phyloP scores from a whole-genome alignment of 2,329 filamentous ascomycete genomes.

The Talaromyces islandicus region DNA sequence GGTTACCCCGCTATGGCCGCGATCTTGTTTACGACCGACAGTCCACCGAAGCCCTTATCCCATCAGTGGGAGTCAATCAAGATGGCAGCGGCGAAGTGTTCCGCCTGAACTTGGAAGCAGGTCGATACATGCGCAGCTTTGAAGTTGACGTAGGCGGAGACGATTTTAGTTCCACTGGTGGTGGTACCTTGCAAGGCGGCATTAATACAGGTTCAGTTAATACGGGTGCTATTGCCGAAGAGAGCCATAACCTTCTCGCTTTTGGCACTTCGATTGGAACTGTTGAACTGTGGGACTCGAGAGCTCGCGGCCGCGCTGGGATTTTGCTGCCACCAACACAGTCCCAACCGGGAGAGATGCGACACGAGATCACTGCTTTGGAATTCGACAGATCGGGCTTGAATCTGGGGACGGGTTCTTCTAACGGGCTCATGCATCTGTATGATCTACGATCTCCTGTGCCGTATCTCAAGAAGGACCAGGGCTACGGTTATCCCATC shows the following conservation, averaged over 20 bases:
- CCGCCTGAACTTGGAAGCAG: conserved; percentile 81
- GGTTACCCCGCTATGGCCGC: conserved; percentile 86
- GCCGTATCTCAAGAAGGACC: conserved; percentile 83
- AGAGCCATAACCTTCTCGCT: conserved; percentile 80
- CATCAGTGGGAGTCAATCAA: conserved; percentile 77
- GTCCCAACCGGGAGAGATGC: conserved; percentile 30
- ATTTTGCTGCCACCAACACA: conserved; percentile 57
- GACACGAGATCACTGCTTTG: conserved; percentile 72
- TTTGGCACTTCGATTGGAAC: conserved; percentile 95
- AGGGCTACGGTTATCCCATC: conserved; percentile 90
- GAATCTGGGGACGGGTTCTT: conserved; percentile 80
- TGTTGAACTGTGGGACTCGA: conserved; percentile 92
- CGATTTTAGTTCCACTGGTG: conserved; percentile 60
- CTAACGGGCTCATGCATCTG: conserved; percentile 77
- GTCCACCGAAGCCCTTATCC: conserved; percentile 78
- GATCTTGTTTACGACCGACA: conserved; percentile 79
- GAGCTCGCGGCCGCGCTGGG: conserved; percentile 74
- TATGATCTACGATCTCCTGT: conserved; percentile 88
- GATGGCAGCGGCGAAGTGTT: conserved; percentile 91
- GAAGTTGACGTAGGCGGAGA: conserved; percentile 86
- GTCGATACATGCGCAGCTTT: conserved; percentile 90
- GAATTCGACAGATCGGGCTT: conserved; percentile 81
- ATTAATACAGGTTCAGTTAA: conserved; percentile 84
- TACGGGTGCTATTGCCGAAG: conserved; percentile 76
- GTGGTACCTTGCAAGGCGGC: conserved; percentile 75